Conservation (phyloP, 768 basidiomycete species). For the Suillus subluteus region DNA sequence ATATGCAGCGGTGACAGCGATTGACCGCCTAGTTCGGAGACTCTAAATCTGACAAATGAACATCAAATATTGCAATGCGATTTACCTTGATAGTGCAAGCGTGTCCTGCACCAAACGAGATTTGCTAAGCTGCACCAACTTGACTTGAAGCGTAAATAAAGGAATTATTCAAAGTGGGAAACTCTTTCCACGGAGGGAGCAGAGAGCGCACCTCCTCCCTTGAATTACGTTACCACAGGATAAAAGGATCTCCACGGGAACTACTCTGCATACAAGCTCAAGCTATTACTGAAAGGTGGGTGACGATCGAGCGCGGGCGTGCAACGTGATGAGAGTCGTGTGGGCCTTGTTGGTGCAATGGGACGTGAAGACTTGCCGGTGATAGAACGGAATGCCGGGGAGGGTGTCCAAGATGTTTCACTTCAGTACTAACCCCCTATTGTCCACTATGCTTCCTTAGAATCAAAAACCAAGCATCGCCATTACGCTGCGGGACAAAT, state of each 20-base stretch:
- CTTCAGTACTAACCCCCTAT: background rate
- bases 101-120: too few relatives aligned
- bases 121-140: background rate
- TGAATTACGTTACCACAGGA: background rate
- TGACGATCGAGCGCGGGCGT: background rate
- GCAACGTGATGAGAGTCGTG: background rate
- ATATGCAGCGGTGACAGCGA: background rate
- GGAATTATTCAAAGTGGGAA: background rate
- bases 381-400: background rate
- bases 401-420: too few relatives aligned
- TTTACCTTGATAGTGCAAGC: background rate
- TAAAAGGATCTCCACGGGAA: background rate
- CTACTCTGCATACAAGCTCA: background rate
- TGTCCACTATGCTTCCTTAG: background rate
- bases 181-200: background rate
- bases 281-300: background rate
- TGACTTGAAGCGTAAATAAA: background rate
- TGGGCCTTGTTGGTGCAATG: too few relatives aligned
- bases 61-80: background rate
- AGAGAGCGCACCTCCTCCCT: background rate
- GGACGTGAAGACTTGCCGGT: background rate
- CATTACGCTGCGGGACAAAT: background rate
- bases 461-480: background rate
- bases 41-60: background rate
- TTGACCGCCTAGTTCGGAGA: background rate